Conservation (phyloP, 2,329 filamentous ascomycete genomes). For the Trichoderma arundinaceum region DNA sequence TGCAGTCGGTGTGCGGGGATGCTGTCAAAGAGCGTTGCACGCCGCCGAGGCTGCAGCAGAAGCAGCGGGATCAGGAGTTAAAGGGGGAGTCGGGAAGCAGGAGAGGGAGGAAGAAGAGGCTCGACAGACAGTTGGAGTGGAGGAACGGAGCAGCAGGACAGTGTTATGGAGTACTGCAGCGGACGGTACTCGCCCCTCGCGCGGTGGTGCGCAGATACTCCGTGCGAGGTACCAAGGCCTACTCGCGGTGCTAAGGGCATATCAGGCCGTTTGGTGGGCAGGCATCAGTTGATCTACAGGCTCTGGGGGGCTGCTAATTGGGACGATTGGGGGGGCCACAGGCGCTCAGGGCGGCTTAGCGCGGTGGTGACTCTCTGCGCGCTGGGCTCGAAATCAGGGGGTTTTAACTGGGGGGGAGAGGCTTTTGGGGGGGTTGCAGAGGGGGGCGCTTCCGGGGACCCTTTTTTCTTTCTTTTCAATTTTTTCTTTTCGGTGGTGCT, state of each 20-base stretch:
- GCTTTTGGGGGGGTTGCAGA: constrained; percentile 26
- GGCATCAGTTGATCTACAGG: constrained; percentile 31
- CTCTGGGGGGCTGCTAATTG: constrained; percentile 27
- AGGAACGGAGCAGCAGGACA: constrained; percentile 10
- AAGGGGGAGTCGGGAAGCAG: constrained; percentile 18
- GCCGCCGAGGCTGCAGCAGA: constrained; percentile 28
- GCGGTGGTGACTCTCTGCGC: neutral
- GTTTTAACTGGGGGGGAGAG: no score
- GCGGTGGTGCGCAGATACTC: constrained; percentile 18
- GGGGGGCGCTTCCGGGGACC: constrained; percentile 22
- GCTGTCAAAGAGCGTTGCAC: constrained; percentile 24
- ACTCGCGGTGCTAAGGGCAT: neutral
- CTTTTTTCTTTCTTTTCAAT: constrained; percentile 9
- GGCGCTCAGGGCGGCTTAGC: constrained; percentile 23
- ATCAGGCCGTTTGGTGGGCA: constrained; percentile 12
- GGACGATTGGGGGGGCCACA: constrained; percentile 20
- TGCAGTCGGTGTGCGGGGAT: constrained; percentile 29
- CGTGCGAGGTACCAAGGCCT: constrained; percentile 5
- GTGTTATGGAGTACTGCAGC: constrained; percentile 12
- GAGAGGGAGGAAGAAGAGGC: constrained; percentile 7
- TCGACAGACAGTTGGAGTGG: neutral
- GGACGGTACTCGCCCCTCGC: constrained; percentile 1
- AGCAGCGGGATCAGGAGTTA: constrained; percentile 26
- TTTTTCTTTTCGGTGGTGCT: neutral
- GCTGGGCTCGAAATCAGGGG: constrained; percentile 28